Conservation (phyloP, 106 monocot species). For the Triglochin maritima region DNA sequence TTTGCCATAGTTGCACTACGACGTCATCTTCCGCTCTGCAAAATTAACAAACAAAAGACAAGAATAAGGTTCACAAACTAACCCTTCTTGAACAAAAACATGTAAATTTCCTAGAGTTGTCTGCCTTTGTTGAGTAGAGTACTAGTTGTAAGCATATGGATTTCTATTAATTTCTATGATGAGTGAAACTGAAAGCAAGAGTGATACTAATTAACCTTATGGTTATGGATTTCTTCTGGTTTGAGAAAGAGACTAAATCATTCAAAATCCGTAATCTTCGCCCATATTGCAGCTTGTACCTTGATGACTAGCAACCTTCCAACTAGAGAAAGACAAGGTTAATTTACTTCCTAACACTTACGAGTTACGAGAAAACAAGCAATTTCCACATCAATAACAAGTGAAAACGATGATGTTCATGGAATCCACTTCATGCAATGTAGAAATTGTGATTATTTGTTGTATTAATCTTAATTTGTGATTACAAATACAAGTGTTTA, state of each 20-base stretch:
- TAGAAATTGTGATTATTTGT: too few species aligned
- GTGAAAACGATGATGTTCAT: too few species aligned
- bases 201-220: conserved; percentile 11
- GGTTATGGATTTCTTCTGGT: conserved; percentile 19
- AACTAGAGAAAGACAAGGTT: too few species aligned
- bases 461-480: too few species aligned
- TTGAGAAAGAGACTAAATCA: conserved; percentile 7
- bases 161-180: neutral
- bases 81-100: neutral
- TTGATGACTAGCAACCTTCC: too few species aligned
- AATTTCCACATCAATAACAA: too few species aligned
- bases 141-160: neutral
- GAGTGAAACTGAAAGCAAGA: neutral
- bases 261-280: conserved; percentile 8
- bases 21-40: conserved; percentile 46
- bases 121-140: neutral
- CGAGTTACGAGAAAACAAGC: too few species aligned
- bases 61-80: neutral
- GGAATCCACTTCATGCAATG: too few species aligned
- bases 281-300: conserved; percentile 26
- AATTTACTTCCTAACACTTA: too few species aligned
- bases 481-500: too few species aligned
- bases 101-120: neutral
- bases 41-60: too few species aligned
- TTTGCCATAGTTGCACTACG: conserved; percentile 52